These are phyloP conservation scores for Magnolia changhungtana DNA, from an alignment of 164 flowering plant genomes.

Conservation along the genomic window DNA sequence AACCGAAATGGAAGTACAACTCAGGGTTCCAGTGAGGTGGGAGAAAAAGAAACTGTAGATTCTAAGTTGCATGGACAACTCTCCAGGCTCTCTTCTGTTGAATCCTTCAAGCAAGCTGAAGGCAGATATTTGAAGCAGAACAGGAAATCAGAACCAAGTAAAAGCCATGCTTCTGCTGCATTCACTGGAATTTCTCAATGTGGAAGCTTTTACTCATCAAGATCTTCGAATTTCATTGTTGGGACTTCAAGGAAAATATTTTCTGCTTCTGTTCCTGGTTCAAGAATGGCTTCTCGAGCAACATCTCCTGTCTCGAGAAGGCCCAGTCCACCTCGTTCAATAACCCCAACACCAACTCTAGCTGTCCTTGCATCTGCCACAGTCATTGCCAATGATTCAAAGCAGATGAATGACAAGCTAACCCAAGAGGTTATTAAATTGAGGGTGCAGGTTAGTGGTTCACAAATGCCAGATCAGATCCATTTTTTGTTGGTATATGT, in stretches of 20 bases:
- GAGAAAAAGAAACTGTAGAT: conserved; percentile 41
- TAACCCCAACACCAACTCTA: conserved; percentile 22
- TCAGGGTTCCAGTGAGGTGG: conserved; percentile 29
- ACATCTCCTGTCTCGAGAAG: conserved; percentile 55
- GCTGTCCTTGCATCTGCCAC: conserved; percentile 29
- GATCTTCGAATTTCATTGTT: conserved; percentile 28
- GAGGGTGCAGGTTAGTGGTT: conserved; percentile 58
- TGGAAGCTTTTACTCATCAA: conserved; percentile 30
- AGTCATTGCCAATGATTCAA: conserved; percentile 32
- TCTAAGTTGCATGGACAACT: conserved; percentile 34
- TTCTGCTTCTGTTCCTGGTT: conserved; percentile 49
- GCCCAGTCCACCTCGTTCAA: conserved; percentile 42
- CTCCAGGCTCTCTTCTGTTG: conserved; percentile 63
- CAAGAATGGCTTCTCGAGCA: conserved; percentile 50
- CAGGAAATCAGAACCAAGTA: conserved; percentile 26
- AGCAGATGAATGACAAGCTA: conserved; percentile 36
- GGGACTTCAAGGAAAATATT: conserved; percentile 33
- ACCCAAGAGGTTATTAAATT: conserved; percentile 53
- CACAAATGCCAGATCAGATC: not conserved
- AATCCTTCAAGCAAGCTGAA: conserved; percentile 44
- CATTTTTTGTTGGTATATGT: not conserved
- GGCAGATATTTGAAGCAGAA: conserved; percentile 24
- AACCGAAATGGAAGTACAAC: conserved; percentile 28
- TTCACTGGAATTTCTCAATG: conserved; percentile 34
- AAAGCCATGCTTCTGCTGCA: conserved; percentile 28